Evolutionary conservation across 2,329 filamentous ascomycete species (phyloP), one percentile per base, ranked within the genome.

Genomic region (Fusarium subtropicale): DNA sequence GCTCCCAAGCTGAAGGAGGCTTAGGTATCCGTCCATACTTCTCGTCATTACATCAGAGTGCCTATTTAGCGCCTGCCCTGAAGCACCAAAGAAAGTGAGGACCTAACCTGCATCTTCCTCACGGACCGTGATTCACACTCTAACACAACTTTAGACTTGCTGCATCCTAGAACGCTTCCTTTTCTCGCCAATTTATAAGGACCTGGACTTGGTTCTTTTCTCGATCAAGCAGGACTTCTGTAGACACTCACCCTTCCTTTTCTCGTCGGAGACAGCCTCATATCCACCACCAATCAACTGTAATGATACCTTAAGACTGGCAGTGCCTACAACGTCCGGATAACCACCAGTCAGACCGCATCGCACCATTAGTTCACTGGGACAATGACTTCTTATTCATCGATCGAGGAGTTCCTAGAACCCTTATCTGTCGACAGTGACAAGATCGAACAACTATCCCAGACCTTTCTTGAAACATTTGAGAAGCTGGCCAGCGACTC

Each of bases 401-500:
- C 70, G 38, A 73, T 81, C 39, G 68, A 80, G 41, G 79, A 81
- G 36, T 89, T 89, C 73, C 77, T 90, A 60, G 72, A 75, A 59
- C 86, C 87, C 22, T 79, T 90, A 20, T 76, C 75, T 24, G 79
- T 89, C 64, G 81, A 88, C 71, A 71, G 80, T 26, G 73, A 79
- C 3, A 84, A 78, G 48, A 80, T 86, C 36, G 76, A 84, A 64
- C 71, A 75, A 30, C 80, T 90, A 48, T 84, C 87, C 7, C 77
- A 75, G 38, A 81, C 81, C 50, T 82, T 90, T 44, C 77, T 80
- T 53, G 67, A 72, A 15, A 84, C 80, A 26, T 90, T 88, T 70
- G 77, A 75, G 24, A 72, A 78, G 9, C 79, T 90, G 46, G 85
- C 88, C 24, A 82, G 84, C 58, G 77, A 86, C 36, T 87, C 86